Base-by-base conservation (phyloP, 192 early-diverging fungal species). In the Backusella macrospora region DNA sequence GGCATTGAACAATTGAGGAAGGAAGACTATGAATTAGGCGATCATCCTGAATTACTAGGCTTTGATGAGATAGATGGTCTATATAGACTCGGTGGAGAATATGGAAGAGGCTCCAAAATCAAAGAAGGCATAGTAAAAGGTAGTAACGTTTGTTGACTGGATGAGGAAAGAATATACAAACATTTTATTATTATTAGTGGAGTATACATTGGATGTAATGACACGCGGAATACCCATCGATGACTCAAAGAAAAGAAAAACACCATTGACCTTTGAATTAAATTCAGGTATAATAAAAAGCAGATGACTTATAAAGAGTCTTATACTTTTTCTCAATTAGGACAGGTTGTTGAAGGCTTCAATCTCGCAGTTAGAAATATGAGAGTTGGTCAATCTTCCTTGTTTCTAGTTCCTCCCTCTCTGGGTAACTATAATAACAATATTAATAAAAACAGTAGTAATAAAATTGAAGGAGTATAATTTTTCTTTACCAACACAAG, bases 331-430 rank as follows among this genome's bases (percentile, higher is more conserved):
- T 26, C 42, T 43, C 42, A 23, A 21, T 43, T 14, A 66, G 65
- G 65, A 5, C 39, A 69, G 23, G 67, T 69, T 5, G 26, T 47
- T 29, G 45, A 69, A 34, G 67, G 42, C 10, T 69, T 42, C 23
- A 45, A 69, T 29, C 42, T 44, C 16, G 67, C 44, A 47, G 43
- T 47, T 13, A 42, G 13, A 8, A 69, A n/a, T 29, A 15, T 69
- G 15, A 21, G 43, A 13, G 14, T 69, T n/a, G 67, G 45, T 29
- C 43, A 69, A 46, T 8, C 14, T 18, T 42, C 67, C 45, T 1
- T 46, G 67, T 34, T 69, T 44, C 23, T 45, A 16, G 42, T 42
- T 15, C 26, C 67, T 26, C 45, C 42, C 29, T 7, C 23, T 23
- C 48, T 46, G 18, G 67, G 67, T 46, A 34, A 69, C 29, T 34